Base-by-base conservation (phyloP, 2,329 filamentous ascomycete species). In the Penicillium paneum region DNA sequence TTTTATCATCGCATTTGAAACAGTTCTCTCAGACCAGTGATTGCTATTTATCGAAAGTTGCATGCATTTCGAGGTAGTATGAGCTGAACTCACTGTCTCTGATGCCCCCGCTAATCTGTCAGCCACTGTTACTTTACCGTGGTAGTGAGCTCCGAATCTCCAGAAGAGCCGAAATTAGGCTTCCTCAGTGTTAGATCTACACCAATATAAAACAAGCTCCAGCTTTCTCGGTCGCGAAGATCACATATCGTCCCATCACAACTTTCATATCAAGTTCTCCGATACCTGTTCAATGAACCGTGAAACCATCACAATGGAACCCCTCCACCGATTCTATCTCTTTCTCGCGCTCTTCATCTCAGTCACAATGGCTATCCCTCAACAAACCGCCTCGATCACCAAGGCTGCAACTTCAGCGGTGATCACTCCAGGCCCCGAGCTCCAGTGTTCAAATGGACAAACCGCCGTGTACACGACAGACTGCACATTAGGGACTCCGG, bases 401-500 rank as follows among this genome's bases (percentile, higher is more conserved):
- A 39, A 26, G 11, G 17, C 52, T 8, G 48, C 52, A 17, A 36
- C 48, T 4, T 52, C 64, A 4, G 45, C 36, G 3, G 28, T 59
- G 8, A 43, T 63, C 6, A 67, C 63, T 2, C 36, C 43, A 24
- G 51, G 50, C 13, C 39, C 57, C 15, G 21, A 31, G 13, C 59
- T 66, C 6, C 52, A 21, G 21, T 67, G 65, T 35, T 26, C 56
- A 0, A 24, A 56, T 24, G 64, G 63, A 11, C 61, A 63, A 35
- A 65, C 56, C 4, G 26, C 62, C n/a, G 17, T 67, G 12, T 55
- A 62, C 44, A 67, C 65, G 10, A 67, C 59, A 1, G 66, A 67
- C 32, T 68, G 66, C 32, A 67, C 66, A n/a, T 28, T 64, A 52
- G 66, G 66, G 2, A 62, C 43, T 17, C 54, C 64, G 1, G 39